phyloP scores from a whole-genome alignment of 192 early-diverging fungal genomes.

The Phycomyces blakesleeanus region DNA sequence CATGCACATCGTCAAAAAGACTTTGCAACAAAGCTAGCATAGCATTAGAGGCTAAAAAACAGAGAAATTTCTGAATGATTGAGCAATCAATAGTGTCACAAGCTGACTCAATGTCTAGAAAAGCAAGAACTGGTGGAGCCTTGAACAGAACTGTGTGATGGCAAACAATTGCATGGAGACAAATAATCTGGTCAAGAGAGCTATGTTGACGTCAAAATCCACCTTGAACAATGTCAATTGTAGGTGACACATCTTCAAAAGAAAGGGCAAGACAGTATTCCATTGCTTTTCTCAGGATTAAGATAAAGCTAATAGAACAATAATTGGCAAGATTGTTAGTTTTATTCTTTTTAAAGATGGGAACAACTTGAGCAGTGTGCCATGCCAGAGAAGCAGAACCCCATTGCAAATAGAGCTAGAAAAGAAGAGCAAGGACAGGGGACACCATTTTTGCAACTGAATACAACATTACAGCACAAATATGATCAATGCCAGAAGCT shows the following conservation, averaged over 20 bases:
- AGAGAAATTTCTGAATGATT: slow-evolving; percentile 12
- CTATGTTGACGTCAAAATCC: slow-evolving; percentile 12
- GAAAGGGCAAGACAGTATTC: slow-evolving; percentile 9
- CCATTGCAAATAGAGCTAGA: slow-evolving; percentile 18
- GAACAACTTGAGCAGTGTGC: slow-evolving; percentile 14
- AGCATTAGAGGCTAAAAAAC: not conserved
- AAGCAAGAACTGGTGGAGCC: slow-evolving; percentile 6
- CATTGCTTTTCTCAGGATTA: slow-evolving; percentile 7
- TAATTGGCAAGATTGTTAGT: slow-evolving; percentile 3
- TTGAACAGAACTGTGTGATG: not conserved
- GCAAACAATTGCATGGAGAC: slow-evolving; percentile 7
- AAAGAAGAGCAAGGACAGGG: not conserved
- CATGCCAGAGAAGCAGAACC: not conserved
- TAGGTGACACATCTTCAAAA: not conserved
- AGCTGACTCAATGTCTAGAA: slow-evolving; percentile 21
- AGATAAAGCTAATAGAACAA: slow-evolving; percentile 13
- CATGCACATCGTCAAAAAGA: slow-evolving; percentile 9
- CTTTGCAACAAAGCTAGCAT: not conserved
- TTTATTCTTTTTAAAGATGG: slow-evolving; percentile 17
- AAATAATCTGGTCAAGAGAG: slow-evolving; percentile 8
- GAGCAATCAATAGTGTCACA: slow-evolving; percentile 18
- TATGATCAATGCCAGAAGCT: slow-evolving; percentile 22
- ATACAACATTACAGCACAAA: slow-evolving; percentile 15
- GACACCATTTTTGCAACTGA: not conserved
- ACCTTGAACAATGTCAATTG: slow-evolving; percentile 15